Conservation (phyloP, 257 asterid species). For the Penstemon davidsonii region DNA sequence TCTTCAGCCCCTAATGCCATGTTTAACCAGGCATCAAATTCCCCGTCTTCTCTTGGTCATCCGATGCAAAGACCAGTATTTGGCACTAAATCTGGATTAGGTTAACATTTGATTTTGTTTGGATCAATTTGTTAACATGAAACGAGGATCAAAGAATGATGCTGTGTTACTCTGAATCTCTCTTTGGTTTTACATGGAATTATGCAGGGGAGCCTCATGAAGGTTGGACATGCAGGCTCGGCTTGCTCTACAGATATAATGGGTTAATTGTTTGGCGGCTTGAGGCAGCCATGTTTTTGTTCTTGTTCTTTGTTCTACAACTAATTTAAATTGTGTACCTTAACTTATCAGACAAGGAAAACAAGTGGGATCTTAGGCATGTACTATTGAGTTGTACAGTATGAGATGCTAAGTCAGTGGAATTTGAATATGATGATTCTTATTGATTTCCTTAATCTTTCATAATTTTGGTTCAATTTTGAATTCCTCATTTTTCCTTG, state of each 20-base stretch:
- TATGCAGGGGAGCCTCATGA: conserved; percentile 15
- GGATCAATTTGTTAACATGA: conserved; percentile 3
- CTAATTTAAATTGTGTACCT: conserved; percentile 3
- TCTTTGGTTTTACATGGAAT: neutral
- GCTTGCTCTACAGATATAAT: neutral
- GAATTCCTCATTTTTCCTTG: neutral
- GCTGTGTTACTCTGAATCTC: conserved; percentile 9
- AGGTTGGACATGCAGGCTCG: neutral
- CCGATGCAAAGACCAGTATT: conserved; percentile 49
- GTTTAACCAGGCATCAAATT: conserved; percentile 36
- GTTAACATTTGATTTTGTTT: conserved; percentile 27
- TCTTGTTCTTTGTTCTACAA: conserved; percentile 2
- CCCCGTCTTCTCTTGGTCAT: conserved; percentile 43
- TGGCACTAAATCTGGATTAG: conserved; percentile 50
- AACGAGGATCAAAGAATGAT: conserved; percentile 18
- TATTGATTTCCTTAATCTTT: neutral
- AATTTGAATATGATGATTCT: no score
- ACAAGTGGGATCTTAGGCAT: conserved; percentile 22
- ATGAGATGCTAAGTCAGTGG: conserved; percentile 18
- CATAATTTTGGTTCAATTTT: neutral
- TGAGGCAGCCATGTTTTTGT: conserved; percentile 1
- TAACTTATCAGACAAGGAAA: conserved; percentile 5
- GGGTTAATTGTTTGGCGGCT: conserved; percentile 20
- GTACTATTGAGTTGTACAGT: conserved; percentile 23
- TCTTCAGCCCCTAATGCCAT: conserved; percentile 38